phyloP scores from a whole-genome alignment of 805 yeast genomes.

The Saccharomyces jurei region DNA sequence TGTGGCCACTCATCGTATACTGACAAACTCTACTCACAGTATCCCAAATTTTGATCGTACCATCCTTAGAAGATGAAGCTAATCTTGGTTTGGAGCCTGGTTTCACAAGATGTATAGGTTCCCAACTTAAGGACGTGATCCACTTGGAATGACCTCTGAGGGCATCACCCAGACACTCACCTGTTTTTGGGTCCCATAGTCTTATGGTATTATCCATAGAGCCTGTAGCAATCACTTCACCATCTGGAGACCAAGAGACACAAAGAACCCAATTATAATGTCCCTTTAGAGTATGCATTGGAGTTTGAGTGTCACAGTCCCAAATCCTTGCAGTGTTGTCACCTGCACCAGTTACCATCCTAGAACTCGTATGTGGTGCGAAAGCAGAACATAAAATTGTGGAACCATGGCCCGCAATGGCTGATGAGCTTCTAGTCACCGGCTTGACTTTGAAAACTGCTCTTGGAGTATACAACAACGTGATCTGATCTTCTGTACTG shows the following conservation, averaged over 20 bases:
- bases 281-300: slow-evolving; percentile 69
- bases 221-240: slow-evolving; percentile 86
- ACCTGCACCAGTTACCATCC: slow-evolving; percentile 93
- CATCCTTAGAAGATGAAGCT: slow-evolving; percentile 86
- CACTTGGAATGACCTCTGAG: slow-evolving; percentile 80
- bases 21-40: slow-evolving; percentile 56
- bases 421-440: slow-evolving; percentile 82
- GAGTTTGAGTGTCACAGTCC: slow-evolving; percentile 95
- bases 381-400: slow-evolving; percentile 88
- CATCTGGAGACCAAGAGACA: slow-evolving; percentile 88
- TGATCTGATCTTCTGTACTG: slow-evolving; percentile 88
- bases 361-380: slow-evolving; percentile 80
- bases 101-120: slow-evolving; percentile 74
- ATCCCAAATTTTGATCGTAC: slow-evolving; percentile 87
- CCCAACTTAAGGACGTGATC: slow-evolving; percentile 89
- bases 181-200: slow-evolving; percentile 76
- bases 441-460: slow-evolving; percentile 91
- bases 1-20: slow-evolving; percentile 77
- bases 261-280: slow-evolving; percentile 92
- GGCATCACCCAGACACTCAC: slow-evolving; percentile 65
- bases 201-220: slow-evolving; percentile 87
- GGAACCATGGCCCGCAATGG: slow-evolving; percentile 92
- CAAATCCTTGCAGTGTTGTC: slow-evolving; percentile 92
- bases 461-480: slow-evolving; percentile 85
- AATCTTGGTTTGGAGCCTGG: slow-evolving; percentile 62